phyloP scores from a whole-genome alignment of 305 asterid species.

The Fraxinus xanthoxyloides region DNA sequence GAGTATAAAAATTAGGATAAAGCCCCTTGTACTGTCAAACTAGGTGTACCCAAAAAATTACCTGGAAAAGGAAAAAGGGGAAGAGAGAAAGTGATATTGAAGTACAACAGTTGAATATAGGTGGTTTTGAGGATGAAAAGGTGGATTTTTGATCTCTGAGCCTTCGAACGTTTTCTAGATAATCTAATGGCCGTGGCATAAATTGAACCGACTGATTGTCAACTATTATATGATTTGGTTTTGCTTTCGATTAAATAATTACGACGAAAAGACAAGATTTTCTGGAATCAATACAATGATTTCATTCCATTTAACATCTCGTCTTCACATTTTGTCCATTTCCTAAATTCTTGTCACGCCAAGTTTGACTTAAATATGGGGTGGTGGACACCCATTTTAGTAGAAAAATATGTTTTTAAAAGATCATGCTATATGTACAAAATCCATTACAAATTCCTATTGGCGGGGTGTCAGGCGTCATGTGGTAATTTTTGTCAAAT shows the following conservation, averaged over 20 bases:
- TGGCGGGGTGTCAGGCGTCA: too few relatives aligned
- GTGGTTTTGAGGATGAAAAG: neutral
- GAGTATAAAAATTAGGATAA: neutral
- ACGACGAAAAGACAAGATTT: neutral
- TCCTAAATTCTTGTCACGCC: neutral
- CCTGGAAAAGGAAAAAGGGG: neutral
- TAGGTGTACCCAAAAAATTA: neutral
- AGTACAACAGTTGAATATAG: neutral
- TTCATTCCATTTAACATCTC: neutral
- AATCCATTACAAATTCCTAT: too few relatives aligned
- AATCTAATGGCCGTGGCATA: conserved; percentile 5
- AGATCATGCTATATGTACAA: too few relatives aligned
- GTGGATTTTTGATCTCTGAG: neutral
- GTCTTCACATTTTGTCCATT: neutral
- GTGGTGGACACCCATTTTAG: too few relatives aligned
- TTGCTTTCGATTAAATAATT: neutral
- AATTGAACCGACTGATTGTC: neutral
- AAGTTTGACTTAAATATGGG: neutral
- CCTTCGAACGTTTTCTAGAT: neutral
- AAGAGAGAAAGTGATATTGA: neutral
- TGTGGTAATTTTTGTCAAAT: too few relatives aligned
- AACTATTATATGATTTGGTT: neutral
- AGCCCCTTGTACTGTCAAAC: too few relatives aligned
- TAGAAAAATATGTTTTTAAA: too few relatives aligned
- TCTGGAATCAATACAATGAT: neutral